Evolutionary conservation across 768 basidiomycete genomes (phyloP), one percentile per base, ranked within the genome.

Genomic region (Botryobasidium botryosum): DNA sequence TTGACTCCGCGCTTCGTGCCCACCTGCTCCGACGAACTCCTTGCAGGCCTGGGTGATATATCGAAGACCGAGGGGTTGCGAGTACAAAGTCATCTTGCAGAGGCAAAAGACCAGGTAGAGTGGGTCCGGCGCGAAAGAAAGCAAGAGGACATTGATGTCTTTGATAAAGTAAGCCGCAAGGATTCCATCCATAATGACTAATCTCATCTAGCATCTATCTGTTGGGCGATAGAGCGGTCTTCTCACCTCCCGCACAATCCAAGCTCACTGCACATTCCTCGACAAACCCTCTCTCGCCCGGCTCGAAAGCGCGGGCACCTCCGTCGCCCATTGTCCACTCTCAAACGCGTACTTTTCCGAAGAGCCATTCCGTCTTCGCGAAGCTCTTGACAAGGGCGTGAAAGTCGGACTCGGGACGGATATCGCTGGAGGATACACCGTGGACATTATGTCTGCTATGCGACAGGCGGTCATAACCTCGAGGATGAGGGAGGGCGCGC

Each of bases 191-290:
- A 33, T 21, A 39, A 15, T 20, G 4, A 28, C 35, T 31, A 15
- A 18, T 21, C n/a, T 7, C 13, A 24, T 29, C 10, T 42, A n/a
- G 8, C 41, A 20, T 23, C 6, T 18, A 23, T 20, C 37, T 18
- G n/a, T n/a, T n/a, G 46, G 10, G 24, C 44, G 31, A 31, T 58
- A 85, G 83, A 53, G 66, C 51, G 61, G 64, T 5, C 67, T 88
- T 4, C 61, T 87, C 39, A 77, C 74, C 1, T 54, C 66, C 1
- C 69, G 69, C 12, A 79, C 84, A 0, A 59, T 90, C 10, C 83
- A 87, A 65, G 87, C 86, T 0, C 88, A 91, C 57, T 91, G 87
- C 62, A 92, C 88, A 2, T 87, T 79, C 60, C 68, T 88, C 26
- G 56, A 62, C n/a, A 43, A 58, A 0, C 58, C 67, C 0, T 66